A percentile compares a stretch with the other conserved stretches of the same genome.
Evolutionary conservation across 331 rosid genomes (phyloP).

Genomic region (Malus hybrid): DNA sequence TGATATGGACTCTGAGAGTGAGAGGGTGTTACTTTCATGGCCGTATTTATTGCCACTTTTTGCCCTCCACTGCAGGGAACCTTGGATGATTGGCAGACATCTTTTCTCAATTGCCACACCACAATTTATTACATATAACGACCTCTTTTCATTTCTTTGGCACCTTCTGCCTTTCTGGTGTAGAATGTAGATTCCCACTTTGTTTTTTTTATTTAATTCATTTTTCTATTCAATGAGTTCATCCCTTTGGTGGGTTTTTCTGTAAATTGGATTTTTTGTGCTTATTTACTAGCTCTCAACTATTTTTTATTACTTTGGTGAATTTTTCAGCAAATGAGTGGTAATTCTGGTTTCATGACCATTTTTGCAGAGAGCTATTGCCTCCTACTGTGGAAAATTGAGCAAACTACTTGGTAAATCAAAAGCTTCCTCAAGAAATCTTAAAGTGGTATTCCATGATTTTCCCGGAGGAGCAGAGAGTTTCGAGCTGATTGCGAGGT

Average conservation of each 20-base stretch:
- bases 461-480: constrained; percentile 88
- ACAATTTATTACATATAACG: constrained; percentile 37
- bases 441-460: constrained; percentile 81
- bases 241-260: constrained; percentile 21
- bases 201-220: not conserved
- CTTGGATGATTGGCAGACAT: constrained; percentile 17
- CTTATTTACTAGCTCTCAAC: not conserved
- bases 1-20: constrained; percentile 1
- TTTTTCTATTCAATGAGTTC: constrained; percentile 10
- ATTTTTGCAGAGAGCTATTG: constrained; percentile 47
- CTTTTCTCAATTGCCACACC: not conserved
- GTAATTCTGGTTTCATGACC: constrained; percentile 14
- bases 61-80: not conserved
- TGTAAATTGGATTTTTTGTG: not conserved
- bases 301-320: not conserved
- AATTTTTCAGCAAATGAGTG: not conserved
- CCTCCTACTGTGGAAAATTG: constrained; percentile 57
- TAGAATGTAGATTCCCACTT: constrained; percentile 13
- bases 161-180: not conserved
- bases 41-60: no score
- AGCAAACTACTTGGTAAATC: constrained; percentile 64
- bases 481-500: constrained; percentile 65
- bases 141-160: constrained; percentile 16
- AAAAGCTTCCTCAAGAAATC: constrained; percentile 30
- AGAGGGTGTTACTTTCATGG: constrained; percentile 26